phyloP scores from a whole-genome alignment of 2,329 filamentous ascomycete genomes.

The Cytospora schulzeri region DNA sequence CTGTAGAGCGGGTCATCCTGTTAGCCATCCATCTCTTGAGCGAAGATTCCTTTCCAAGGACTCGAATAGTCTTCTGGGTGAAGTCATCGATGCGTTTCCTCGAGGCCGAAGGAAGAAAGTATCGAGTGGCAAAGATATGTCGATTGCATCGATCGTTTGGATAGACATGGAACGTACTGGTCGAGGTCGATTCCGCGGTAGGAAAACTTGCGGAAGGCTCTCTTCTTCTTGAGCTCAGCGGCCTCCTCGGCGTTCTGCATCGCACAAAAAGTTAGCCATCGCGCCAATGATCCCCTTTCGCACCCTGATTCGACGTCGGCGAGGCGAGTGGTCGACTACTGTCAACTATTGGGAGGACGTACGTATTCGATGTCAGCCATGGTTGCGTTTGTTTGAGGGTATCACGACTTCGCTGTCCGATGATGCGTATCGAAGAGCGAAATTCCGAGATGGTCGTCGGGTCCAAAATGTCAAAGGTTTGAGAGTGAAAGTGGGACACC shows the following conservation, averaged over 20 bases:
- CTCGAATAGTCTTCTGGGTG: background rate
- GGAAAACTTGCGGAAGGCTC: constrained; percentile 99
- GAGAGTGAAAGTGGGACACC: constrained; percentile 26
- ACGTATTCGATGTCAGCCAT: constrained; percentile 68
- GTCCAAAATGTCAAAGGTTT: constrained; percentile 13
- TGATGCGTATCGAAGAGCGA: constrained; percentile 40
- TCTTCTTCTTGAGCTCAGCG: constrained; percentile 99
- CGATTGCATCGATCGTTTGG: background rate
- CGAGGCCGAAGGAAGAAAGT: constrained; percentile 1
- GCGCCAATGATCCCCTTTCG: constrained; percentile 18
- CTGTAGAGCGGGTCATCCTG: constrained; percentile 48
- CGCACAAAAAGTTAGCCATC: constrained; percentile 24
- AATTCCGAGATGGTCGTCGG: constrained; percentile 26
- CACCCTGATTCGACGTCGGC: background rate
- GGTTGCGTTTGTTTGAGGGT: constrained; percentile 52
- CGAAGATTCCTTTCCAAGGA: background rate
- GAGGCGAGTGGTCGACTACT: background rate
- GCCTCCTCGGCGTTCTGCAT: constrained; percentile 92
- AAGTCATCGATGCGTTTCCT: background rate
- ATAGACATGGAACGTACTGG: constrained; percentile 68
- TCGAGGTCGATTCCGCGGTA: constrained; percentile 99
- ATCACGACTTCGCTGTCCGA: constrained; percentile 42
- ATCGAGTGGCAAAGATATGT: background rate
- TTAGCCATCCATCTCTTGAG: constrained; percentile 18
- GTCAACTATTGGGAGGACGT: constrained; percentile 32